phyloP scores from a whole-genome alignment of 768 basidiomycete species.

The Lentinula detonsa region DNA sequence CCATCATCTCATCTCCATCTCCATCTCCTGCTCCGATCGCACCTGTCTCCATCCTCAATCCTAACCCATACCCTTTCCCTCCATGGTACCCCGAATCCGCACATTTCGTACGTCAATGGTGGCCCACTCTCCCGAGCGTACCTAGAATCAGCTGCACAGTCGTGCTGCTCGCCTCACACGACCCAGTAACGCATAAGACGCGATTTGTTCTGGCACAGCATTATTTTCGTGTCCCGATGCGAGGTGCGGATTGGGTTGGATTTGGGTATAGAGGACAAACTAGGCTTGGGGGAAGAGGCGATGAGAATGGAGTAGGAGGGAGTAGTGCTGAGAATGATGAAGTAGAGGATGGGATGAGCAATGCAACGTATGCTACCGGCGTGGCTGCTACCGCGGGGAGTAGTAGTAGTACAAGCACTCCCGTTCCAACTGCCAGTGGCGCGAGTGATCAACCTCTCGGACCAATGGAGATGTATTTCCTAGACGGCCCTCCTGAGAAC shows the following conservation, averaged over 20 bases:
- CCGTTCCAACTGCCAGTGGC: neutral
- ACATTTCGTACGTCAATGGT: conserved; percentile 79
- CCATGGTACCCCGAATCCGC: conserved; percentile 70
- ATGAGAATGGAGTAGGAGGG: neutral
- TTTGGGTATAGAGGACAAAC: neutral
- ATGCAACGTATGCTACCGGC: neutral
- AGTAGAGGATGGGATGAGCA: neutral
- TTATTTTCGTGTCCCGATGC: conserved; percentile 66
- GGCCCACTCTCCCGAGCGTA: conserved; percentile 60
- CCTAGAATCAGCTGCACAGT: conserved; percentile 70
- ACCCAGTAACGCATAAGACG: conserved; percentile 52
- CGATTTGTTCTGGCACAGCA: conserved; percentile 68
- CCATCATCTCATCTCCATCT: neutral
- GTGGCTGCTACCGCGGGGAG: neutral
- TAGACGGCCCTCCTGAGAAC: conserved; percentile 4
- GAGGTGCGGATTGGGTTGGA: neutral
- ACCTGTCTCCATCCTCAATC: conserved; percentile 11
- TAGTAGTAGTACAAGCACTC: neutral
- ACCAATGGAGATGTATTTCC: conserved; percentile 3
- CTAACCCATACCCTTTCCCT: conserved; percentile 62
- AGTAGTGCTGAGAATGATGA: neutral
- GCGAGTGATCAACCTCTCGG: neutral
- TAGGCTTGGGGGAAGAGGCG: neutral
- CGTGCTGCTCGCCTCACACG: conserved; percentile 58
- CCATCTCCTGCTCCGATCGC: neutral